phyloP scores from a whole-genome alignment of 805 yeast genomes.

The Schizosaccharomyces lindneri region DNA sequence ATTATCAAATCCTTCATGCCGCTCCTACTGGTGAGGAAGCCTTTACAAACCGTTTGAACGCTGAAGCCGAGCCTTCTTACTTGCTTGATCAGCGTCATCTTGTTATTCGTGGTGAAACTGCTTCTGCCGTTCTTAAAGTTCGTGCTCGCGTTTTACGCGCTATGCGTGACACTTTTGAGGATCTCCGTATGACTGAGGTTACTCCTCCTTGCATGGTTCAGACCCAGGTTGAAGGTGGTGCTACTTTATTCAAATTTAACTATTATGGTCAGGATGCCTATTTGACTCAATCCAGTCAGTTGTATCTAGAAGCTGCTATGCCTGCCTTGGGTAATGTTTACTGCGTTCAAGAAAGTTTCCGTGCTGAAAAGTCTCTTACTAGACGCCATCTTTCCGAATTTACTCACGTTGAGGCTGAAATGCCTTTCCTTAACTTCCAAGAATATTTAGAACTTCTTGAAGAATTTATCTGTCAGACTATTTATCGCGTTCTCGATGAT shows the following conservation, averaged over 20 bases:
- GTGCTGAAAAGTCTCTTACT: conserved; percentile 97
- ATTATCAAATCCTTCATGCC: conserved; percentile 63
- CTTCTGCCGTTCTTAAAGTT: conserved; percentile 80
- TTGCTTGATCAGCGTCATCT: conserved; percentile 87
- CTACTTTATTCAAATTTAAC: conserved; percentile 74
- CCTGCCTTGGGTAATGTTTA: conserved; percentile 93
- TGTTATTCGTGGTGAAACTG: conserved; percentile 85
- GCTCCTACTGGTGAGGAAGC: conserved; percentile 95
- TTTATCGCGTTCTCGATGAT: conserved; percentile 60
- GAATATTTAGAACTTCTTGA: conserved; percentile 73
- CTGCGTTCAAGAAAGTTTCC: conserved; percentile 93
- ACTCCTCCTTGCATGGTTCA: conserved; percentile 99
- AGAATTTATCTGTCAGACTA: conserved; percentile 39
- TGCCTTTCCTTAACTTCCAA: conserved; percentile 67
- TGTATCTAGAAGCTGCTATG: conserved; percentile 84
- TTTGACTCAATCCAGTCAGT: conserved; percentile 89
- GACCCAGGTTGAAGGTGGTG: conserved; percentile 98
- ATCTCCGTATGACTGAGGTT: conserved; percentile 62
- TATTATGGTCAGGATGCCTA: conserved; percentile 94
- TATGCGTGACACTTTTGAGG: conserved; percentile 51
- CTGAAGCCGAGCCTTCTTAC: conserved; percentile 73
- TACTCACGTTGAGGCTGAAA: conserved; percentile 90
- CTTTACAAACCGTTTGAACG: conserved; percentile 59
- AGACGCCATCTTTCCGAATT: conserved; percentile 93
- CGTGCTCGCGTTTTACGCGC: conserved; percentile 57